Evolutionary conservation across 441 rosid species (phyloP).

Genomic region (Corymbia calophylla): DNA sequence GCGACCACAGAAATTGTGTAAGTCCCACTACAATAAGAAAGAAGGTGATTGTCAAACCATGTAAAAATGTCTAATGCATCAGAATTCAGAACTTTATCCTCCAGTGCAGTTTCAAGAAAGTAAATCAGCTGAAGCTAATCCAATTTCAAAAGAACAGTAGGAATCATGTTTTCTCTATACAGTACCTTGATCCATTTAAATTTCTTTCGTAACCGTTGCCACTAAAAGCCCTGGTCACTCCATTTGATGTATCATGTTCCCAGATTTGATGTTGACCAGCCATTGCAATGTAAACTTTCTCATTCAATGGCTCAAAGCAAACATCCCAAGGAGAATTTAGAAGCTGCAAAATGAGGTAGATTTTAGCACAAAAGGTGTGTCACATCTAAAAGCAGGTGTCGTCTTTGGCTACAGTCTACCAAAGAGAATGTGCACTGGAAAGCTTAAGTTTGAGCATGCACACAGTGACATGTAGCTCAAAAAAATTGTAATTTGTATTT

Average conservation of each 20-base stretch:
- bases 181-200: conserved; percentile 85
- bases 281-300: conserved; percentile 88
- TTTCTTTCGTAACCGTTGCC: conserved; percentile 95
- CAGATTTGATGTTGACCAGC: conserved; percentile 98
- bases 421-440: neutral
- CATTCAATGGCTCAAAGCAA: conserved; percentile 62
- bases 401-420: neutral
- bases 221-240: conserved; percentile 71
- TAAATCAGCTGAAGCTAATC: neutral
- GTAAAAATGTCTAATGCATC: neutral
- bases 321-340: conserved; percentile 99
- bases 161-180: neutral
- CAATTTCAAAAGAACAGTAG: neutral
- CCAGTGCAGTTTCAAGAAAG: neutral
- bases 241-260: conserved; percentile 65
- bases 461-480: neutral
- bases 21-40: neutral
- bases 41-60: neutral
- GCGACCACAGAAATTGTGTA: neutral
- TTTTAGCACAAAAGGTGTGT: neutral
- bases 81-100: neutral
- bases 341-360: conserved; percentile 37
- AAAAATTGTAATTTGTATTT: neutral
- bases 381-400: neutral
- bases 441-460: neutral